Base-by-base conservation (phyloP, 805 yeast species). In the Pichia ethanolica region DNA sequence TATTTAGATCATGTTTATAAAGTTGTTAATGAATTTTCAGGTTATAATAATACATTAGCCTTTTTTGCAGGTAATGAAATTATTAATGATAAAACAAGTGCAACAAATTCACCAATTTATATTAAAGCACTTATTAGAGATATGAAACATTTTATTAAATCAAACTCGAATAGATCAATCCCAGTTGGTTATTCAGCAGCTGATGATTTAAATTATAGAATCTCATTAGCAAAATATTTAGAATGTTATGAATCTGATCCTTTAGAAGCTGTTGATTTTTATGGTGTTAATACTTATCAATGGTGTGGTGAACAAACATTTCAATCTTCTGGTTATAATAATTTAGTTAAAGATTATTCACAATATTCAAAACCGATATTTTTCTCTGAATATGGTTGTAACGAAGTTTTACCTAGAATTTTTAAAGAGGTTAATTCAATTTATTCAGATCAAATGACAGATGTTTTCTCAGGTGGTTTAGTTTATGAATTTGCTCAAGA, bases 171-270 rank as follows among this genome's bases (percentile, higher is more conserved):
- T 1, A 74, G 99, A 48, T 59, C 60, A 12, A 78, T 91, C 14
- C 98, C 98, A 0, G 87, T 91, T 36, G 98, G 98, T 0, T 91
- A 91, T 64, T 89, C 97, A 0, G 97, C 98, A 0, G 98, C 97
- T 1, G 98, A 91, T 67, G 97, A 90, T 60, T 73, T 90, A 52
- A 67, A 73, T 46, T 90, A 78, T 66, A 73, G 98, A 59, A 77
- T 78, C 8, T 77, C 96, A 0, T 72, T 90, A 44, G 84, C 97
- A 0, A 75, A 80, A 50, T 91, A 86, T 62, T 73, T 91, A 49
- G 91, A 84, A 58, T 90, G 97, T 59, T 76, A 81, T 27, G 81
- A 78, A 25, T 73, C 72, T 3, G 66, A 68, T 13, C 67, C 75
- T 0, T 55, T 62, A 3, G 84, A 81, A 45, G 66, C 82, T 2